Base-by-base conservation (phyloP, 768 basidiomycete species). In the Lentinula sp. region DNA sequence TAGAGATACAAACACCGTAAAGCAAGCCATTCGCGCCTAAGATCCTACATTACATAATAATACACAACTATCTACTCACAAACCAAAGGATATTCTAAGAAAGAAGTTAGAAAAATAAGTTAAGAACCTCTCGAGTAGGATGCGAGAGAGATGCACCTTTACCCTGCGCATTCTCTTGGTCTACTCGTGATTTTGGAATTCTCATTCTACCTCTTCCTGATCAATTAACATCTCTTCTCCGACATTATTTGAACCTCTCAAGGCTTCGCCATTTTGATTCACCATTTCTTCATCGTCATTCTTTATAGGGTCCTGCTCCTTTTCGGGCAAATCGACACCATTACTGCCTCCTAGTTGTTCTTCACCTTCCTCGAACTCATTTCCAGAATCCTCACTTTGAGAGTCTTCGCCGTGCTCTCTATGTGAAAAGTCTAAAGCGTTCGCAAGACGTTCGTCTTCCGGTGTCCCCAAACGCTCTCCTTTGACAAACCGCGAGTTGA, bases 341-440 rank as follows among this genome's bases (percentile, higher is more conserved):
- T 15, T n/a, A 5, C 3, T 21, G 1, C 10, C 37, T 54, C 21
- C 21, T 9, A 39, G 5, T n/a, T 7, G 2, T 11, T 39, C 35
- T 37, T 21, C 42, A 6, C 16, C 56, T 11, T 57, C 42, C 23
- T 46, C 56, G 4, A 4, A 31, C 51, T 53, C 51, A 39, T 18
- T 21, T 21, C 18, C 31, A 10, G 31, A 34, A 56, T 39, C 37
- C 32, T 59, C 57, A 18, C 57, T 59, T 28, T 59, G 57, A 15
- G 57, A 59, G 32, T 59, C 57, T 37, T 48, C 57, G 15, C 57
- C 28, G 23, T 59, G 57, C 46, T 59, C 57, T 37, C 45, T 59
- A 39, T 59, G 43, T 5, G 57, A 21, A 16, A 16, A 23, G 23
- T 48, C 37, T 16, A 59, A 28, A 9, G 43, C 57, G 5, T 32